phyloP scores from a whole-genome alignment of 768 basidiomycete genomes.

The Lactarius quietus region DNA sequence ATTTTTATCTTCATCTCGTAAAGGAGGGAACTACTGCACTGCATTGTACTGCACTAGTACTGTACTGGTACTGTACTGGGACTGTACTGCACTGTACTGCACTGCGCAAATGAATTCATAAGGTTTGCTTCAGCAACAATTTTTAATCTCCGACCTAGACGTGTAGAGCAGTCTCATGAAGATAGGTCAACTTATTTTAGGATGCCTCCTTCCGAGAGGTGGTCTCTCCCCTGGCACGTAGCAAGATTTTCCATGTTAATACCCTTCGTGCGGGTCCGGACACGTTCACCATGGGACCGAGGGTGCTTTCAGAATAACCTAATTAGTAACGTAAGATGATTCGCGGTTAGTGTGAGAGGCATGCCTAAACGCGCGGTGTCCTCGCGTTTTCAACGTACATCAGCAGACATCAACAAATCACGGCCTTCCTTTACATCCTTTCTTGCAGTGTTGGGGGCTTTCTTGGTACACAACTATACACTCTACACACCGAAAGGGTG shows the following conservation, averaged over 20 bases:
- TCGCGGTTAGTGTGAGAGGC: not conserved
- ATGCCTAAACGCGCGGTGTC: not conserved
- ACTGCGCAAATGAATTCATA: too few species aligned
- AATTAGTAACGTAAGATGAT: not conserved
- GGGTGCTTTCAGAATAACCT: not conserved
- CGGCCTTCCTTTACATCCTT: not conserved
- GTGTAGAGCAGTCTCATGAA: not conserved
- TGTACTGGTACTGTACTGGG: too few species aligned
- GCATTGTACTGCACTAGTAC: too few species aligned
- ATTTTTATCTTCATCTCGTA: not conserved
- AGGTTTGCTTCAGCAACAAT: too few species aligned
- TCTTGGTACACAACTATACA: not conserved
- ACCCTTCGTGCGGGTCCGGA: not conserved
- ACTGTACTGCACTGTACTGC: too few species aligned
- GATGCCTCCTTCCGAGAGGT: not conserved
- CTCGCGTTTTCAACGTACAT: not conserved
- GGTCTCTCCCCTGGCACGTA: not conserved
- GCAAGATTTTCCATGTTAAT: not conserved
- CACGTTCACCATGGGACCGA: not conserved
- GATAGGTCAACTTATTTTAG: not conserved
- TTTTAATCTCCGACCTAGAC: not conserved
- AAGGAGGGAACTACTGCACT: not conserved
- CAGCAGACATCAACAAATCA: not conserved
- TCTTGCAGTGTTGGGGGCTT: not conserved
- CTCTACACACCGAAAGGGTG: not conserved